Base-by-base conservation (phyloP, 2,329 filamentous ascomycete genomes). In the Microdochium nivale region DNA sequence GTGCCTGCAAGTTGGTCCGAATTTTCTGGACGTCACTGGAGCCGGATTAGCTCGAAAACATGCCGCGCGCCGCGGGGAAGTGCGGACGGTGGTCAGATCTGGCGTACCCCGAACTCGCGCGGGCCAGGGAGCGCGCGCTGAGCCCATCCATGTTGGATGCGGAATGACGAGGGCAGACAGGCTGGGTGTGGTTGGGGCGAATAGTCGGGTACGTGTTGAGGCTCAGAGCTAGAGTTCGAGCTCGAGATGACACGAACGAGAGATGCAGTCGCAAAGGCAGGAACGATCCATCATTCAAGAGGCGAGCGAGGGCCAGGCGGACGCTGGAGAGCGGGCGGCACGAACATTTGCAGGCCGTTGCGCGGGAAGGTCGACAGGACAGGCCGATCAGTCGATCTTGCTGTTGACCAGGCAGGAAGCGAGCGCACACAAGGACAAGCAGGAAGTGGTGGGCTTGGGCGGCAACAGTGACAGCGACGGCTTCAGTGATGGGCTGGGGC, bases 1-100 rank as follows among this genome's bases (percentile, higher is more conserved):
- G 47, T 56, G 53, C 27, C 54, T 21, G 57, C 59, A 54, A 58
- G 52, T 57, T 56, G 62, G 27, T 19, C 52, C 64, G 65, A 27
- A 63, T 58, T 52, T 60, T 62, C 51, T 53, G 52, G 43, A 54
- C 55, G 19, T 58, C 52, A 25, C 58, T 59, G 21, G 40, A 44
- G 40, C 40, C 19, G 10, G 44, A 4, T 43, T 4, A 21, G 33
- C 40, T 40, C 27, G n/a, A 16, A 21, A 21, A 32, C 25, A 33
- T 51, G 54, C 37, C 52, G 51, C 48, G 44, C 25, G 16, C 13
- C 25, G 35, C 7, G 47, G 2, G n/a, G 10, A 19, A 46, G 19
- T 21, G 3, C 19, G 16, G 40, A 13, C n/a, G 13, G 19, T 21
- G 40, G 40, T 19, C 13, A 44, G 14, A n/a, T 40, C 11, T 23